Percentiles rank a stretch among this genome's conserved stretches.
Conservation (phyloP, 495 filamentous ascomycete genomes). For the Paragyromitra xinjiangensis region DNA sequence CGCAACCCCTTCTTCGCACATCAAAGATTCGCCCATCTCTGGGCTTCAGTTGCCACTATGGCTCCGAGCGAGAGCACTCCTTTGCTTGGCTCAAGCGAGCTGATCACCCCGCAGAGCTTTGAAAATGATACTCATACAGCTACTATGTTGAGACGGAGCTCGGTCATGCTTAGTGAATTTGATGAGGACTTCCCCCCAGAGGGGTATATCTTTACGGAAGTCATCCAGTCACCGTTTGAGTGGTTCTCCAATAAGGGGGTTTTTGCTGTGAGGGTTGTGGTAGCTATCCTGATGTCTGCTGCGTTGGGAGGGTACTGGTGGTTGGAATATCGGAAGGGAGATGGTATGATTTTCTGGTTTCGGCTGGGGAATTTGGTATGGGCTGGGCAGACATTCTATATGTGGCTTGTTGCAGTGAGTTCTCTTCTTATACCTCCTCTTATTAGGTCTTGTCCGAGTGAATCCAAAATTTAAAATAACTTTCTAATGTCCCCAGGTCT, state of each 20-base stretch:
- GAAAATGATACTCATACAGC: conserved; percentile 7
- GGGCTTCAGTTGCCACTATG: neutral
- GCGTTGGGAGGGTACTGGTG: conserved; percentile 23
- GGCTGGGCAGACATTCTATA: conserved; percentile 36
- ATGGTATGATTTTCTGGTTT: conserved; percentile 37
- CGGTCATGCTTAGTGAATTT: conserved; percentile 2
- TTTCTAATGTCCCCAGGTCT: conserved; percentile 17
- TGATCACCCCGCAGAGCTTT: conserved; percentile 6
- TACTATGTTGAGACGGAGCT: conserved; percentile 12
- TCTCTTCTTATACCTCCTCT: neutral
- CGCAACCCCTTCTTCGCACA: neutral
- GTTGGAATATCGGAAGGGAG: conserved; percentile 19
- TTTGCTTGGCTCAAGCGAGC: conserved; percentile 5
- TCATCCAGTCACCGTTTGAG: conserved; percentile 36
- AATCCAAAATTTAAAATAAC: neutral
- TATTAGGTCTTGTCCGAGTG: neutral
- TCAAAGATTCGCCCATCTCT: neutral
- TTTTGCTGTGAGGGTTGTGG: conserved; percentile 10
- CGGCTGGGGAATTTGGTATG: conserved; percentile 41
- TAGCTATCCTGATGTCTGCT: conserved; percentile 32
- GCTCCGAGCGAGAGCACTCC: conserved; percentile 17
- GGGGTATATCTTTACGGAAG: conserved; percentile 42
- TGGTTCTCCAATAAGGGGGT: conserved; percentile 23
- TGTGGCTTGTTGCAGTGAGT: conserved; percentile 41
- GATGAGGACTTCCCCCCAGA: conserved; percentile 32